A percentile compares a stretch with the other conserved stretches of the same genome.
Evolutionary conservation across 2,329 filamentous ascomycete species (phyloP).

Genomic region (Escovopsis sp.): DNA sequence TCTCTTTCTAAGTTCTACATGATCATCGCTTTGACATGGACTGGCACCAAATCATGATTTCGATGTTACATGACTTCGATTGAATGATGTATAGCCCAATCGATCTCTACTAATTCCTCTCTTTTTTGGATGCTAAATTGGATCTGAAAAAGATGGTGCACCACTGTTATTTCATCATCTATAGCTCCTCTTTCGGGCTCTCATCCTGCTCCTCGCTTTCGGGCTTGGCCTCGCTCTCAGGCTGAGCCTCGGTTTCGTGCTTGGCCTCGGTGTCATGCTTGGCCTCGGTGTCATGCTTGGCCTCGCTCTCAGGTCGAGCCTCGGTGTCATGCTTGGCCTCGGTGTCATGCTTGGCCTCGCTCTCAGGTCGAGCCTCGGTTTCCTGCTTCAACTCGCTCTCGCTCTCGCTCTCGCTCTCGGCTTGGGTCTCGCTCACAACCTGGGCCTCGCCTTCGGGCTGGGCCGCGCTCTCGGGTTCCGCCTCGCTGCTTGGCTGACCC

Average conservation of each 20-base stretch:
- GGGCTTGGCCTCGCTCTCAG: constrained; percentile 43
- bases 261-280: no score
- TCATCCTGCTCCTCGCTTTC: background rate
- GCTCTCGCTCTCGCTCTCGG: no score
- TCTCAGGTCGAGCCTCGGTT: constrained; percentile 16
- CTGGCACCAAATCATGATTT: no score
- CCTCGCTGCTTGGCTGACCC: constrained; percentile 38
- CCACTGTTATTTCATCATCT: constrained; percentile 4
- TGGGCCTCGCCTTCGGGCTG: constrained; percentile 15
- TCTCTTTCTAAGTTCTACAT: no score
- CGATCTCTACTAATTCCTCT: no score
- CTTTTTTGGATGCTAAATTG: no score
- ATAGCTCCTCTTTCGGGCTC: constrained; percentile 21
- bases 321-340: constrained; percentile 29
- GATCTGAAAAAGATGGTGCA: background rate
- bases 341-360: constrained; percentile 13
- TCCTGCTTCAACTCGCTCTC: no score
- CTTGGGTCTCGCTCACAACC: constrained; percentile 22
- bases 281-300: constrained; percentile 28
- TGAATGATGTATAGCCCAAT: no score
- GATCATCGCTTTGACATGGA: no score
- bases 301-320: constrained; percentile 16
- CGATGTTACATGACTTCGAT: background rate
- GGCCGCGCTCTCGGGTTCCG: constrained; percentile 49
- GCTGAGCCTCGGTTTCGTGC: constrained; percentile 39